Conservation (phyloP, 371 early-diverging fungal genomes). For the Apophysomyces elegans region DNA sequence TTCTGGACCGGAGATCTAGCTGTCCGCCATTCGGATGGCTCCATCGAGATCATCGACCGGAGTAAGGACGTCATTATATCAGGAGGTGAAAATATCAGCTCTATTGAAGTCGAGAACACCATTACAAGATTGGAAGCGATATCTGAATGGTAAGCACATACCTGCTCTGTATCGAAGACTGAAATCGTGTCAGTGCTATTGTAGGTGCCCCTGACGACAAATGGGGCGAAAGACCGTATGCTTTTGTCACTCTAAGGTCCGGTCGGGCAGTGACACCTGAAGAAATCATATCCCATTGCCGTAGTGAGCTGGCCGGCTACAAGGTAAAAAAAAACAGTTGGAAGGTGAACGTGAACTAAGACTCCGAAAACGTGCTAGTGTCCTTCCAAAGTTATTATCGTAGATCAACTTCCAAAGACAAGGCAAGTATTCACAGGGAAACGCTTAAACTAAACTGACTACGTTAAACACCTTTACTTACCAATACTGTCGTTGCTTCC, state of each 20-base stretch:
- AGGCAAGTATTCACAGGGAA: not conserved
- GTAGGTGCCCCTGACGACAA: constrained; percentile 50
- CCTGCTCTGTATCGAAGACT: not conserved
- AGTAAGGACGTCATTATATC: constrained; percentile 61
- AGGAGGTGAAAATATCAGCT: constrained; percentile 66
- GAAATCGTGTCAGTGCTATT: constrained; percentile 29
- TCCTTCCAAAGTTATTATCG: constrained; percentile 33
- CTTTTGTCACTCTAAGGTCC: constrained; percentile 51
- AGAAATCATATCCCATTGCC: constrained; percentile 35
- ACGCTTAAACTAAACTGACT: too few relatives aligned
- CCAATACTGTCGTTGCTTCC: not conserved
- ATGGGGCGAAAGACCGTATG: constrained; percentile 66
- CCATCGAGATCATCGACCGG: constrained; percentile 57
- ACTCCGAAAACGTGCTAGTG: constrained; percentile 21
- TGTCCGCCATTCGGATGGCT: constrained; percentile 57
- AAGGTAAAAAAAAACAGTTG: constrained; percentile 14
- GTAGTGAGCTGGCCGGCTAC: constrained; percentile 32
- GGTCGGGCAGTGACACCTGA: constrained; percentile 26
- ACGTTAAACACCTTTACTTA: not conserved
- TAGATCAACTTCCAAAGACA: constrained; percentile 39
- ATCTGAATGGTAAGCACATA: constrained; percentile 35
- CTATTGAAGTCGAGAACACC: constrained; percentile 55
- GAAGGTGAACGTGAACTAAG: not conserved
- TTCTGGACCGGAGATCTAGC: constrained; percentile 65
- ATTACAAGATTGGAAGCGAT: constrained; percentile 48